Conservation (phyloP, 2,329 filamentous ascomycete species). For the Fusarium miscanthi region DNA sequence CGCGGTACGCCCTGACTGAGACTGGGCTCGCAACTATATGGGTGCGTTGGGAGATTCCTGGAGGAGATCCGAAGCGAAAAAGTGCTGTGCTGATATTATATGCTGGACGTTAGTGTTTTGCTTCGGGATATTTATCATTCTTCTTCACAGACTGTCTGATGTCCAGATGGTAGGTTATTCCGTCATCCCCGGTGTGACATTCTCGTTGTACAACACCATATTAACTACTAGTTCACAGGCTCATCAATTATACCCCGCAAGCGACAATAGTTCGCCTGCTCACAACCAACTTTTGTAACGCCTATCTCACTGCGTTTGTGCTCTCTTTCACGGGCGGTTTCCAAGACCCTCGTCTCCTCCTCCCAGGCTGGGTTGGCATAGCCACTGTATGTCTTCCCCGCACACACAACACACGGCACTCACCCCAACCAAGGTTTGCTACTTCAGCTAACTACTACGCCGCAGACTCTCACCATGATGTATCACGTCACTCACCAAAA, state of each 20-base stretch:
- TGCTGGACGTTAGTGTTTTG: slow-evolving; percentile 68
- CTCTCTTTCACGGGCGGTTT: slow-evolving; percentile 77
- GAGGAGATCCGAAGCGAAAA: not conserved
- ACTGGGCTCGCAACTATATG: slow-evolving; percentile 78
- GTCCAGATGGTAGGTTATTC: slow-evolving; percentile 74
- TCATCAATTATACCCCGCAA: slow-evolving; percentile 84
- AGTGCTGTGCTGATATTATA: slow-evolving; percentile 18
- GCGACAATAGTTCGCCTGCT: slow-evolving; percentile 84
- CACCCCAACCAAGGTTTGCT: slow-evolving; percentile 5
- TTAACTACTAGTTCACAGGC: slow-evolving; percentile 60
- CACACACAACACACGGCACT: slow-evolving; percentile 7
- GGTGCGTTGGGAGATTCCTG: slow-evolving; percentile 60
- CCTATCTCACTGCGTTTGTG: slow-evolving; percentile 78
- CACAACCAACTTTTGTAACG: slow-evolving; percentile 78
- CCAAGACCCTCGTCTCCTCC: slow-evolving; percentile 74
- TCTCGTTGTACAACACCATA: slow-evolving; percentile 1
- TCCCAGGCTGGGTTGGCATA: slow-evolving; percentile 83
- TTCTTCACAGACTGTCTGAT: slow-evolving; percentile 88
- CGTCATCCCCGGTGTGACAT: not conserved
- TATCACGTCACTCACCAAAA: slow-evolving; percentile 83
- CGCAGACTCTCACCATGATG: slow-evolving; percentile 74
- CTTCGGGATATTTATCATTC: slow-evolving; percentile 82
- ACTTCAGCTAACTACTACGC: slow-evolving; percentile 7
- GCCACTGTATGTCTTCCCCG: slow-evolving; percentile 67
- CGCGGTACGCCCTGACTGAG: slow-evolving; percentile 67